These are phyloP conservation scores for Axilococcus clingmanii DNA, from an alignment of 139 green algal species.

Conservation along the genomic window DNA sequence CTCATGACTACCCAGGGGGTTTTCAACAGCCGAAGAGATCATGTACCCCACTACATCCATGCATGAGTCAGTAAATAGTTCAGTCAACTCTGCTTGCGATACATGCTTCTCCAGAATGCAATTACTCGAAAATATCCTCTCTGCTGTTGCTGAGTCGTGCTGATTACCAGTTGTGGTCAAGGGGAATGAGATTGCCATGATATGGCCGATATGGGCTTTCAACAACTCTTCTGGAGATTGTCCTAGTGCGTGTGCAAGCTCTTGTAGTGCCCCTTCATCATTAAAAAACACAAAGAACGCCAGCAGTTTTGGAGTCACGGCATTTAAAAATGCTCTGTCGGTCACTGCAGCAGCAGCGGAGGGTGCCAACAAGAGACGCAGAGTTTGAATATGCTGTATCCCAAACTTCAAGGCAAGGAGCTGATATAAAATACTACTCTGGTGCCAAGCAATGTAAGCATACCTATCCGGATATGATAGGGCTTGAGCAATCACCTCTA, in stretches of 20 bases:
- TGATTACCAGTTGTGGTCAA: too few relatives aligned
- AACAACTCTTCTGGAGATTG: background rate
- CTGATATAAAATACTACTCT: background rate
- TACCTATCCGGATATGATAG: constrained; percentile 25
- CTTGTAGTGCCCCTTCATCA: background rate
- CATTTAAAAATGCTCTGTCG: background rate
- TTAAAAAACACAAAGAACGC: background rate
- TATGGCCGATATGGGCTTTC: constrained; percentile 5
- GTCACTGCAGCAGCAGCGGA: background rate
- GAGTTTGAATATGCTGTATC: background rate
- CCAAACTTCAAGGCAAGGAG: background rate
- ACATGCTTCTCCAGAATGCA: too few relatives aligned
- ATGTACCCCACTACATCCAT: too few relatives aligned
- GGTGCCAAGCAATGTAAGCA: too few relatives aligned
- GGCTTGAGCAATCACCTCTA: constrained; percentile 13
- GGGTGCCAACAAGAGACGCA: background rate
- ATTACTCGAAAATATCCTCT: too few relatives aligned
- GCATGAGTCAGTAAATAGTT: too few relatives aligned
- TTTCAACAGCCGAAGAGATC: too few relatives aligned
- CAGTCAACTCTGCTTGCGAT: too few relatives aligned
- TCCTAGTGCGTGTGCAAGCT: background rate
- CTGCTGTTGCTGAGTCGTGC: too few relatives aligned
- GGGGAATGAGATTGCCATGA: too few relatives aligned
- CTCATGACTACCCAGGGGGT: too few relatives aligned
- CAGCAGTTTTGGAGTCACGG: background rate